Evolutionary conservation across 192 early-diverging fungal species (phyloP).

Genomic region (Martensiomyces pterosporus): DNA sequence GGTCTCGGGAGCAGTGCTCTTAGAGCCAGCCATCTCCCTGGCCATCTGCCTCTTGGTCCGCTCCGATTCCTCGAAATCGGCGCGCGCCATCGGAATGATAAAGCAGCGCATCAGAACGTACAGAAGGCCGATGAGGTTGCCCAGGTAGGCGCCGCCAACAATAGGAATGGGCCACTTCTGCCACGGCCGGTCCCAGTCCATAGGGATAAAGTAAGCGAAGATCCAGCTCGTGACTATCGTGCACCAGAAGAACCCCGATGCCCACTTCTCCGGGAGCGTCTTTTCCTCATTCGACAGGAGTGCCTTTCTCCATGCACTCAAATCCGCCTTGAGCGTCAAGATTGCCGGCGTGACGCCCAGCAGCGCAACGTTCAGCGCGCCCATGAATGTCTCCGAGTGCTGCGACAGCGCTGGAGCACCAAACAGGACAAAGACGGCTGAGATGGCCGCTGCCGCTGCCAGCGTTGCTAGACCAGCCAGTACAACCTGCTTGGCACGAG

Average conservation of each 20-base stretch:
- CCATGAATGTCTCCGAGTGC: slow-evolving; percentile 27
- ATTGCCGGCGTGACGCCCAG: slow-evolving; percentile 39
- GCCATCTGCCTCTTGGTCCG: slow-evolving; percentile 5
- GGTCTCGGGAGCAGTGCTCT: not conserved
- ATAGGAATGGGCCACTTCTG: slow-evolving; percentile 48
- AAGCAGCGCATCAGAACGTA: slow-evolving; percentile 39
- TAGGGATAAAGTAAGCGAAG: slow-evolving; percentile 38
- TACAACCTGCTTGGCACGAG: slow-evolving; percentile 6
- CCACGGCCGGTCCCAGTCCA: slow-evolving; percentile 52
- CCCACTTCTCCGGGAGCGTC: slow-evolving; percentile 43
- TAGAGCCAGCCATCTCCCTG: not conserved
- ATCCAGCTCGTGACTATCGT: slow-evolving; percentile 29
- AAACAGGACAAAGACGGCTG: slow-evolving; percentile 26
- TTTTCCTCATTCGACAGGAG: slow-evolving; percentile 14
- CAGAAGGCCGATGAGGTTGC: slow-evolving; percentile 31
- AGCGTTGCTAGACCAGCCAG: slow-evolving; percentile 13
- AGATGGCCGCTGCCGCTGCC: slow-evolving; percentile 2
- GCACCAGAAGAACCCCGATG: slow-evolving; percentile 43
- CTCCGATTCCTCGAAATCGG: slow-evolving; percentile 31
- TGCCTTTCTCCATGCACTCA: slow-evolving; percentile 20
- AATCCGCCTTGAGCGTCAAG: slow-evolving; percentile 20
- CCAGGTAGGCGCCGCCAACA: slow-evolving; percentile 39
- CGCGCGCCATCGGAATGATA: slow-evolving; percentile 20
- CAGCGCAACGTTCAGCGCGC: slow-evolving; percentile 31
- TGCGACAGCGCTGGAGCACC: slow-evolving; percentile 33